Evolutionary conservation across 2,329 filamentous ascomycete species (phyloP), one percentile per base, ranked within the genome.

Genomic region (Aaosphaeria pasadenensis): DNA sequence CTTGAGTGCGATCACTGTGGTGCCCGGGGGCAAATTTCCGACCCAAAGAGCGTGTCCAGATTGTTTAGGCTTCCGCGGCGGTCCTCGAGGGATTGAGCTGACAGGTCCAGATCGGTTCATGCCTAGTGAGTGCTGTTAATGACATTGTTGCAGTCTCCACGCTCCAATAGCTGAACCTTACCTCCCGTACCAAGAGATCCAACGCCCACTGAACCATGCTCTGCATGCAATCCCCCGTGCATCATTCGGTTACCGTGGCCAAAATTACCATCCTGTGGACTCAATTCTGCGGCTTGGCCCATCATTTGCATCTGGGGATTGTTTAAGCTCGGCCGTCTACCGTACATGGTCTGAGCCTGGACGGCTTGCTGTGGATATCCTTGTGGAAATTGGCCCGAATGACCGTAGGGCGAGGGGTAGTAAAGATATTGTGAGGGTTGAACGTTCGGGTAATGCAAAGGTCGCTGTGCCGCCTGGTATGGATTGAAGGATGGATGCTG

Each of bases 11-110:
- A 90, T 85, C 9, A 97, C 78, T 38, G 86, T 86, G 1, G 91
- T 88, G 43, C 89, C 87, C 0, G 89, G 88, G 4, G 92, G 91
- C 0, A 97, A 77, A 64, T 97, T 97, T 38, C 94, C 94, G 30
- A 97, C 89, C 92, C 94, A 97, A 17, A 97, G 84, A 1, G 92
- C 92, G 66, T 96, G 88, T 1, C 91, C 92, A 76, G 79, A 84
- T 63, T 85, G 81, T 60, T 80, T 83, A 5, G 84, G 84, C 59
- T 86, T 87, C 56, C 84, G 75, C 33, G 83, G 82, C 4, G 83
- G 83, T n/a, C 84, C 84, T 56, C 83, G 77, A 32, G 81, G 81
- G 3, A 74, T 66, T 4, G 68, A 67, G 46, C 58, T 65, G 5
- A 63, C 52, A 35, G 62, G 55, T 7, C 53, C 57, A 24, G 62